Base-by-base conservation (phyloP, 345 rosid genomes). In the Excoecaria cochinchinensis region DNA sequence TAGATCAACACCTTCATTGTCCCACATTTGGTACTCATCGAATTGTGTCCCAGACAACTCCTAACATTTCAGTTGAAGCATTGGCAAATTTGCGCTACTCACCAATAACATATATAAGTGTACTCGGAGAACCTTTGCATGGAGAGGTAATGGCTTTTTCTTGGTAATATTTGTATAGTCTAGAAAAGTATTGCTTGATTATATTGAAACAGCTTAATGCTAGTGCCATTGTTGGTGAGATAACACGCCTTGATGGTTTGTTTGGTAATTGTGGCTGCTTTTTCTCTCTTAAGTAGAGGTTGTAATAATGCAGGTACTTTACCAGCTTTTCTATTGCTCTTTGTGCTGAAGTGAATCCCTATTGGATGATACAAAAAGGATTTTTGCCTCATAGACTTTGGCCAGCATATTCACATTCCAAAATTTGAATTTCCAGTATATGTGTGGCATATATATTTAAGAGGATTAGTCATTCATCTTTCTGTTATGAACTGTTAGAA, bases 1-100 rank as follows among this genome's bases (percentile, higher is more conserved):
- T 95, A 82, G 99, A 90, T 81, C 99, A 93, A 76, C 97, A 91
- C 79, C 99, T 95, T 74, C 97, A 95, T 79, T 93, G 97, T 80
- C 97, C 98, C 64, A 85, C 99, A 40, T 91, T 93, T 89, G 99
- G 99, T 53, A 91, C 98, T 68, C 95, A 89, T 80, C 89, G 99
- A 76, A 85, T 91, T 74, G 74, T 89, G 67, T 84, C 93, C 44
- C 94, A 86, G 61, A 85, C 90, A 68, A 86, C 89, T 78, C 88
- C 91, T 53, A 91, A 84, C 79, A 80, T 87, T 80, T 84, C 97
- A 38, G 92, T 84, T 70, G 98, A 95, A 87, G 85, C 86, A 48
- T 85, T 79, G 67, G 84, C 89, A 15, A 92, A 90, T 86, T 73
- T 90, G 78, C 89, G 97, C 3, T 83, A 82, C 84, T 93, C 99